Conservation (phyloP, 306 rosid species). For the Dryas drummondii region DNA sequence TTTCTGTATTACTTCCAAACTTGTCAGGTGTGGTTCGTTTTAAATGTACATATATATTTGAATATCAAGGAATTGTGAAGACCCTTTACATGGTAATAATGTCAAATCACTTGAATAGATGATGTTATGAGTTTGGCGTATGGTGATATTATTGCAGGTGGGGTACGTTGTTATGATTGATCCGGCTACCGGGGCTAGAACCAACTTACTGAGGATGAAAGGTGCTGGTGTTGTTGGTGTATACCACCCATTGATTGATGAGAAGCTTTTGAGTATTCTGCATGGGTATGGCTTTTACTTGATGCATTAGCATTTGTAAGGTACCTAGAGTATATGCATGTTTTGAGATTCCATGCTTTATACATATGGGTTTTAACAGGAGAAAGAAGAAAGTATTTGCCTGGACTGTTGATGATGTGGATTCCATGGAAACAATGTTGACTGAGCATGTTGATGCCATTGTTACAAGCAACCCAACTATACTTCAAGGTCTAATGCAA, state of each 20-base stretch:
- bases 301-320: constrained; percentile 8
- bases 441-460: constrained; percentile 71
- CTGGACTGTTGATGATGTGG: constrained; percentile 83
- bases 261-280: constrained; percentile 60
- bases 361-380: constrained; percentile 37
- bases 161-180: constrained; percentile 88
- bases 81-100: neutral
- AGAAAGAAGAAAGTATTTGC: constrained; percentile 77
- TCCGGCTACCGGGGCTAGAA: constrained; percentile 57
- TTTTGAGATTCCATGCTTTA: constrained; percentile 16
- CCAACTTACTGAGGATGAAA: constrained; percentile 73
- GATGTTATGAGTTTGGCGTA: neutral
- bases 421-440: constrained; percentile 68
- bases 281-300: constrained; percentile 54
- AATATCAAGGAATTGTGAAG: no score
- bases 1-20: neutral
- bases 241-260: constrained; percentile 79
- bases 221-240: constrained; percentile 83
- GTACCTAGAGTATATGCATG: neutral
- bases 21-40: neutral
- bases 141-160: constrained; percentile 49
- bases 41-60: neutral
- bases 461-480: constrained; percentile 76
- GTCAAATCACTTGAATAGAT: neutral
- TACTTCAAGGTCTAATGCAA: constrained; percentile 68